Base-by-base conservation (phyloP, 768 basidiomycete genomes). In the Myochromella boudieri region DNA sequence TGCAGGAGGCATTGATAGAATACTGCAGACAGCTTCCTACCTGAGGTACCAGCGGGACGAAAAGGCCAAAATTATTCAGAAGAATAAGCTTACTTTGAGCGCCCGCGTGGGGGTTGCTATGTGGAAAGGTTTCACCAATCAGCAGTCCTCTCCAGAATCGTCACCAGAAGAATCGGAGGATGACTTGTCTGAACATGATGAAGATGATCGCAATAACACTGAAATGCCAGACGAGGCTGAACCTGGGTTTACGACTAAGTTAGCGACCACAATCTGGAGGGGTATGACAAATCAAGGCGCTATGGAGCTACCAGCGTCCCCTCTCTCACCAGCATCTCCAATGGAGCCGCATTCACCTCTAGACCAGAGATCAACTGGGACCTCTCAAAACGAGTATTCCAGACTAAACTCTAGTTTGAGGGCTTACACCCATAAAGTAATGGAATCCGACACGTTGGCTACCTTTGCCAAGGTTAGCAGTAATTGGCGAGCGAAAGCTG, bases 241-340 rank as follows among this genome's bases (percentile, higher is more conserved):
- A 27, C 22, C 56, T 17, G 71, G 75, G 10, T 50, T 83, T 42
- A 75, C 77, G 5, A 71, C 80, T 32, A 72, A 78, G 26, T 59
- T 87, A 11, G 79, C 84, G 7, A 78, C 67, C 46, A 80, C 77
- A n/a, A 75, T 88, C 17, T 89, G 86, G 87, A 75, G 77, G 59
- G 87, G 87, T 3, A 81, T 89, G 54, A 87, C 85, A 3, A 89
- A 87, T 55, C 82, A 84, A 60, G 77, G 75, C 48, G 78, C 84
- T 2, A 85, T 85, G 85, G 85, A 85, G n/a, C 66, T 68, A 8
- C 76, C 82, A 14, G 63, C 69, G n/a, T 65, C 74, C 32, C 67
- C 73, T 3, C 34, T 60, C 6, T 63, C 65, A n/a, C 66, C 73
- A 10, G 24, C 42, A 14, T 21, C 58, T 48, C 22, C 56, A 53